These are phyloP conservation scores for Penicillium fimorum DNA, from an alignment of 495 filamentous ascomycete species.

Conservation along the genomic window DNA sequence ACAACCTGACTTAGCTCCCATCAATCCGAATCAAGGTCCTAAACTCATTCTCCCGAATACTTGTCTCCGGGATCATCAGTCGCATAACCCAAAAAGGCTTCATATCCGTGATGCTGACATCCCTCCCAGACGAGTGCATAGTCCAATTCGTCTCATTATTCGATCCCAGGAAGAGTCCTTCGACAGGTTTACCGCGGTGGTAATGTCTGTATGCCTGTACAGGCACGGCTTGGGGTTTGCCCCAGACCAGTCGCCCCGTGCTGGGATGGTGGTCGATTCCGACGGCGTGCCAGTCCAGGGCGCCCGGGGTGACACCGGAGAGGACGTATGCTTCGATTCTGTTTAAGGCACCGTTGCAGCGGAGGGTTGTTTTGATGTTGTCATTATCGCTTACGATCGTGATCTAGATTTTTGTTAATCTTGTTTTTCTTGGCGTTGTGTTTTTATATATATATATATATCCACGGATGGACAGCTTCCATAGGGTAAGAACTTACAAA, in stretches of 20 bases:
- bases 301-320: conserved; percentile 9
- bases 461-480: background rate
- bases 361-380: conserved; percentile 12
- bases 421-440: too few relatives aligned
- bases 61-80: conserved; percentile 2
- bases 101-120: conserved; percentile 9
- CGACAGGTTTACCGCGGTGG: background rate
- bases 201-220: conserved; percentile 16
- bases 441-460: background rate
- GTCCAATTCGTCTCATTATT: conserved; percentile 11
- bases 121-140: conserved; percentile 11
- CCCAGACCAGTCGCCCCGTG: conserved; percentile 19
- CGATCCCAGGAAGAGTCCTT: conserved; percentile 14
- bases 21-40: conserved; percentile 14
- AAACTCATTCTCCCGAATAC: conserved; percentile 4
- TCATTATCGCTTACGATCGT: conserved; percentile 8
- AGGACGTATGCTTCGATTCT: conserved; percentile 16
- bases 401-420: conserved; percentile 3
- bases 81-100: conserved; percentile 17
- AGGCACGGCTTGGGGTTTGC: background rate
- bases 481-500: conserved; percentile 3
- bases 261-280: conserved; percentile 8
- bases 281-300: conserved; percentile 19
- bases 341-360: conserved; percentile 20
- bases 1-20: conserved; percentile 6